Conservation (phyloP, 495 filamentous ascomycete genomes). For the Aspergillus heteromorphus region DNA sequence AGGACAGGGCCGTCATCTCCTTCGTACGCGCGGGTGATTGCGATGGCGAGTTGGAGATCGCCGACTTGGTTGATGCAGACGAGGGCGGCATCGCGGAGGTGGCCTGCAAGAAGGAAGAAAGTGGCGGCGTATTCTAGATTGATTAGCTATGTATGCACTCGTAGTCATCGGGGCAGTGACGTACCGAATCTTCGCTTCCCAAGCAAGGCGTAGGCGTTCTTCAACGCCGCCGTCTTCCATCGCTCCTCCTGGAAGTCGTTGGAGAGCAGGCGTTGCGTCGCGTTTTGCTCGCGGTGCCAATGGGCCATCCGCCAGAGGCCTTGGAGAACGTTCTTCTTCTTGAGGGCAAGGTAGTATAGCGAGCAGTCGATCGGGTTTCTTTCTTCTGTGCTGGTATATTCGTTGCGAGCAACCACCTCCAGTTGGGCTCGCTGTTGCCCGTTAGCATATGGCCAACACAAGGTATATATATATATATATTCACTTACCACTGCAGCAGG, state of each 20-base stretch:
- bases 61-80: constrained; percentile 79
- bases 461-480: neutral
- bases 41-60: constrained; percentile 87
- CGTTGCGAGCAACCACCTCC: constrained; percentile 82
- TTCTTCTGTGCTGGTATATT: constrained; percentile 82
- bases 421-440: constrained; percentile 64
- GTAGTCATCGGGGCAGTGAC: constrained; percentile 3
- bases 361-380: constrained; percentile 94
- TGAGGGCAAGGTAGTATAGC: constrained; percentile 83
- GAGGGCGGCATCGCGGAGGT: constrained; percentile 76
- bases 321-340: constrained; percentile 86
- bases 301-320: constrained; percentile 94
- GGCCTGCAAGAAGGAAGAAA: constrained; percentile 90
- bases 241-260: constrained; percentile 83
- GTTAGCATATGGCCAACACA: constrained; percentile 16
- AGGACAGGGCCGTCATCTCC: constrained; percentile 77
- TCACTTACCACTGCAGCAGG: constrained; percentile 63
- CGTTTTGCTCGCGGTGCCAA: constrained; percentile 80
- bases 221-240: constrained; percentile 87
- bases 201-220: constrained; percentile 96
- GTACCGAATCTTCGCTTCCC: constrained; percentile 83
- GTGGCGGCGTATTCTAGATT: constrained; percentile 82
- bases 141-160: constrained; percentile 7
- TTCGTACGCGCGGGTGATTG: constrained; percentile 81
- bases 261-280: constrained; percentile 68